Evolutionary conservation across 1,284 basidiomycete genomes (phyloP), one percentile per base, ranked within the genome.

Genomic region (Microbotryum saponariae): DNA sequence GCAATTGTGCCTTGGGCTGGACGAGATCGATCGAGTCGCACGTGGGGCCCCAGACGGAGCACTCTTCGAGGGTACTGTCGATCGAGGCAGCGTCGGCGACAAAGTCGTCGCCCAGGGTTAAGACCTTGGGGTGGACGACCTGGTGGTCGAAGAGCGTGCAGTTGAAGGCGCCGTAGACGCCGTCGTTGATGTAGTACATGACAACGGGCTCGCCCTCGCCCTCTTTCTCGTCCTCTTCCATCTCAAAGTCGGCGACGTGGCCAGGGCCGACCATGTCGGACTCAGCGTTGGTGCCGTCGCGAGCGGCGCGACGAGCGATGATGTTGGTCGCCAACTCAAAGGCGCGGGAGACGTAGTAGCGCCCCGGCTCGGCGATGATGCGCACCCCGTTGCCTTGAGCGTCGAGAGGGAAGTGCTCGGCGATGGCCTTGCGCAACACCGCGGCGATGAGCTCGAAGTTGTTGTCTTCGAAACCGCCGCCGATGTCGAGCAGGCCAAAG

Each of bases 151-250:
- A 94, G 74, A 94, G 80, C 77, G 91, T 89, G 77, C 90, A 92
- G 82, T 98, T 97, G 83, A 98, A 97, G 23, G 94, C 89, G 58
- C 94, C 93, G 77, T 98, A 98, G 48, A 97, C 90, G 51, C 92
- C 93, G 76, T 96, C 93, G 78, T 93, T 96, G 82, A 96, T 90
- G 80, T 96, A 97, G 79, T 94, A 90, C 88, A 91, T 91, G 69
- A 88, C 84, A 60, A 78, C 79, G 9, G 86, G 84, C 59, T 83
- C 80, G 70, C 83, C 81, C 54, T 78, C 72, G 55, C 2, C 16
- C 16, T 42, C 37, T 42, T 77, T 77, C 51, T 71, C 74, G 18
- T 68, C 66, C 9, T 74, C 73, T 18, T 68, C 71, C 9, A 67
- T 58, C n/a, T 71, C 73, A 27, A 60, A 52, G 18, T 58, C n/a